Evolutionary conservation across 495 filamentous ascomycete genomes (phyloP).

Genomic region (Penicillium cosmopolitanum): DNA sequence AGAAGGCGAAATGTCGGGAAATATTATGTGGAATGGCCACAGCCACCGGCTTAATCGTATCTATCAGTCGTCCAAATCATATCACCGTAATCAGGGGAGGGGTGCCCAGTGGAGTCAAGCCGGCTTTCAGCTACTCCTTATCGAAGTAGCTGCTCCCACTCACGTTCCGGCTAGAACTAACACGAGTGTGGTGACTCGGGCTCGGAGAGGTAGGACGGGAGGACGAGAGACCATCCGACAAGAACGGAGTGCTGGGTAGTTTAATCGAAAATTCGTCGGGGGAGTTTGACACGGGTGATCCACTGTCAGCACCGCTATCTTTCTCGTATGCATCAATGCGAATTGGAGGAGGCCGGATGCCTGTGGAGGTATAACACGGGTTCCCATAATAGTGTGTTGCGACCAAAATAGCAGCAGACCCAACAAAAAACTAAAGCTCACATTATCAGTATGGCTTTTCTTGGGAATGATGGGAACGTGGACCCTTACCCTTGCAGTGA

Average conservation of each 20-base stretch:
- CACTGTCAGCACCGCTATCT: conserved; percentile 46
- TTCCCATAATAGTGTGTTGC: conserved; percentile 85
- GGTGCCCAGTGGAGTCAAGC: not conserved
- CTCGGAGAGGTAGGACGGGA: conserved; percentile 69
- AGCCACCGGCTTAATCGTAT: conserved; percentile 12
- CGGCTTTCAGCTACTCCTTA: conserved; percentile 26
- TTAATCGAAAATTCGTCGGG: conserved; percentile 57
- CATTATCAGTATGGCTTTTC: conserved; percentile 25
- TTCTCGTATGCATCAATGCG: conserved; percentile 78
- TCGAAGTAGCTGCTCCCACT: conserved; percentile 40
- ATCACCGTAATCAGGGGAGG: conserved; percentile 15
- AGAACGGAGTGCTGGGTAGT: conserved; percentile 52
- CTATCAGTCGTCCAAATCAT: conserved; percentile 28
- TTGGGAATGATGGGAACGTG: not conserved
- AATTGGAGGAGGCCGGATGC: conserved; percentile 69
- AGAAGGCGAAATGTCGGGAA: conserved; percentile 12
- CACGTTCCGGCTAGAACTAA: conserved; percentile 39
- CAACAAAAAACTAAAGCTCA: conserved; percentile 72
- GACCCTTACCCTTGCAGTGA: conserved; percentile 68
- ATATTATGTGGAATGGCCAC: not conserved
- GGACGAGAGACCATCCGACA: conserved; percentile 59
- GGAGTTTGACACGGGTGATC: conserved; percentile 45
- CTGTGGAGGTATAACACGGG: conserved; percentile 31
- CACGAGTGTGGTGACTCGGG: conserved; percentile 54
- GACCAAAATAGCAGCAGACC: conserved; percentile 73